Conservation (phyloP, 371 early-diverging fungal species). For the Syncephalis fuscata region DNA sequence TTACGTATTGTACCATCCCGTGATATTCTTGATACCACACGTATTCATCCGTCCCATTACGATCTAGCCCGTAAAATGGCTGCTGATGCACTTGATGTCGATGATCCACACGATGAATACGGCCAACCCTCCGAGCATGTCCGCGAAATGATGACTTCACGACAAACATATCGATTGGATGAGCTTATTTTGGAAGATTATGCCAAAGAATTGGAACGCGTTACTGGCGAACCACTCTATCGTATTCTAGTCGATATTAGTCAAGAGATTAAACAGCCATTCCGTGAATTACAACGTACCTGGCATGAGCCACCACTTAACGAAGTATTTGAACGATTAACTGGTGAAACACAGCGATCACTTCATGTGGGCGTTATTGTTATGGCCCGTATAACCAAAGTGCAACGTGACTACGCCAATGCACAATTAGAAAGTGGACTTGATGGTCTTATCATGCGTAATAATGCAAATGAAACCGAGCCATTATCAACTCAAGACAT, state of each 20-base stretch:
- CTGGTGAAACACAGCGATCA: conserved; percentile 65
- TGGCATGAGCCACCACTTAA: conserved; percentile 42
- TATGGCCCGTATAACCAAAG: conserved; percentile 35
- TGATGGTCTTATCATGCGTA: conserved; percentile 61
- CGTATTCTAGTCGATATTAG: conserved; percentile 72
- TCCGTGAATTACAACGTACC: conserved; percentile 49
- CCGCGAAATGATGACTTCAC: conserved; percentile 55
- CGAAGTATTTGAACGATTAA: conserved; percentile 73
- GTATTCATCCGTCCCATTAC: conserved; percentile 93
- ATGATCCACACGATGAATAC: conserved; percentile 20
- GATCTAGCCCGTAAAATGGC: conserved; percentile 94
- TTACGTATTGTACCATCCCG: conserved; percentile 50
- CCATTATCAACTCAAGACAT: conserved; percentile 36
- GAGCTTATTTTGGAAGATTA: conserved; percentile 82
- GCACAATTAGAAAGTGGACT: conserved; percentile 64
- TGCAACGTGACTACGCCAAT: conserved; percentile 55
- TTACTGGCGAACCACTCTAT: conserved; percentile 56
- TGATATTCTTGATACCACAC: conserved; percentile 82
- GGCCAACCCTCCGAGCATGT: conserved; percentile 52
- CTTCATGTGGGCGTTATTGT: conserved; percentile 42
- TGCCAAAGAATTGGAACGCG: conserved; percentile 60
- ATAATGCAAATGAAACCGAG: conserved; percentile 40
- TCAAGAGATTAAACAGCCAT: conserved; percentile 72
- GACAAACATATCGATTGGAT: conserved; percentile 61
- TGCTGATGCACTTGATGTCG: conserved; percentile 87